Evolutionary conservation across 2,329 filamentous ascomycete genomes (phyloP).

Genomic region (Fusarium continuum): DNA sequence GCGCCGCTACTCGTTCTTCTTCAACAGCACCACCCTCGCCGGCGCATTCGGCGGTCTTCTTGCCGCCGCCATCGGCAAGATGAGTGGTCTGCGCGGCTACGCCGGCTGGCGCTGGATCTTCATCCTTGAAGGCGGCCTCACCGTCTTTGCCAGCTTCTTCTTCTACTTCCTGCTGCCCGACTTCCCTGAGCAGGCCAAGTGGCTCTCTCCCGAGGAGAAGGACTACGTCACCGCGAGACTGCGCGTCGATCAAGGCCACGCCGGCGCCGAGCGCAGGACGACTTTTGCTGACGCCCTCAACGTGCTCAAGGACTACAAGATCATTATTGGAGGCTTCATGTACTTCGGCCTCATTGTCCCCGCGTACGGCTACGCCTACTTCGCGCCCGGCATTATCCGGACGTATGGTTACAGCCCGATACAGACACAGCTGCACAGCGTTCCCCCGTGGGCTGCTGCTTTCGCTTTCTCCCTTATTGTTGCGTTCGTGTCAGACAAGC

Average conservation of each 20-base stretch:
- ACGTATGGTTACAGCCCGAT: slow-evolving; percentile 70
- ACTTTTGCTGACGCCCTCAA: slow-evolving; percentile 65
- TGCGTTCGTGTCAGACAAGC: slow-evolving; percentile 75
- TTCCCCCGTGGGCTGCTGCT: slow-evolving; percentile 70
- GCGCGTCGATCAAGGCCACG: slow-evolving; percentile 72
- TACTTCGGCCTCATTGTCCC: slow-evolving; percentile 83
- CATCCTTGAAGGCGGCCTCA: slow-evolving; percentile 77
- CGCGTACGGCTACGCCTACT: slow-evolving; percentile 81
- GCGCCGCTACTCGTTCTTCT: slow-evolving; percentile 93
- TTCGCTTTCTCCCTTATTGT: slow-evolving; percentile 82
- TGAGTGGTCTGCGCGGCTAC: slow-evolving; percentile 76
- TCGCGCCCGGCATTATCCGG: slow-evolving; percentile 75
- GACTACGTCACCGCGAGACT: slow-evolving; percentile 72
- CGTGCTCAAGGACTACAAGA: slow-evolving; percentile 78
- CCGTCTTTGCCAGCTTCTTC: slow-evolving; percentile 66
- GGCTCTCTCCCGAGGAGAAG: slow-evolving; percentile 76
- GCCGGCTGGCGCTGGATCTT: slow-evolving; percentile 84
- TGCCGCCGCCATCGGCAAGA: slow-evolving; percentile 87
- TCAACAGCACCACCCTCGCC: slow-evolving; percentile 80
- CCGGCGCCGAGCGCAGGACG: slow-evolving; percentile 69
- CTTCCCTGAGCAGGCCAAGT: slow-evolving; percentile 79
- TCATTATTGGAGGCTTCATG: slow-evolving; percentile 80
- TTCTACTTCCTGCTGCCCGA: slow-evolving; percentile 77
- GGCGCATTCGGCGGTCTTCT: slow-evolving; percentile 88
- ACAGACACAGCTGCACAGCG: slow-evolving; percentile 65